Percentiles rank a stretch among this genome's conserved stretches.
Conservation (phyloP, 192 early-diverging fungal species). For the Pilobolus umbonatus region DNA sequence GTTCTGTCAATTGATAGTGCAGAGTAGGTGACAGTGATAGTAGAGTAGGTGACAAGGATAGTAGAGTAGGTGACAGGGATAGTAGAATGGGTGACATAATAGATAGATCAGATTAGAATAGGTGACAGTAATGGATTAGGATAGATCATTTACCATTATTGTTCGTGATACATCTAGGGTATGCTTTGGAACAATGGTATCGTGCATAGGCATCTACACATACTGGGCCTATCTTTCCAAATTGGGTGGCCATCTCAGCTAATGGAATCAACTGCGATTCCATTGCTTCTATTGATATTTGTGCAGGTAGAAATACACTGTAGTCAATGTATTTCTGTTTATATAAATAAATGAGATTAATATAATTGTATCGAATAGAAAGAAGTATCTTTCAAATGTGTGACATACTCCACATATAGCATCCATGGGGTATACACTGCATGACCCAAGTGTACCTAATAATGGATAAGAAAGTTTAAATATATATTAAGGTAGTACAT, state of each 20-base stretch:
- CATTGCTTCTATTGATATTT: not conserved
- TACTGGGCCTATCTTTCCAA: not conserved
- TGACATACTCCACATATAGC: slow-evolving; percentile 2
- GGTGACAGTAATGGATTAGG: no score
- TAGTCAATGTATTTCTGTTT: slow-evolving; percentile 5
- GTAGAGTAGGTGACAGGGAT: no score
- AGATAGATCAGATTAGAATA: no score
- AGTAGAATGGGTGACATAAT: no score
- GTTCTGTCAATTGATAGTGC: no score
- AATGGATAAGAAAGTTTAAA: no score
- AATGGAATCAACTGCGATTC: slow-evolving; percentile 1
- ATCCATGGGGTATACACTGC: not conserved
- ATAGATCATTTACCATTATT: not conserved
- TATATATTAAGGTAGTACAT: no score
- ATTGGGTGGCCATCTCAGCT: not conserved
- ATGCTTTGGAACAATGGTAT: slow-evolving; percentile 1
- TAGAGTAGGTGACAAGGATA: no score
- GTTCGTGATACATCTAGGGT: slow-evolving; percentile 5
- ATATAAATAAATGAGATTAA: not conserved
- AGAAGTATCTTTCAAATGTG: no score
- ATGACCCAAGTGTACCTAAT: not conserved
- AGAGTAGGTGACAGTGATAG: no score
- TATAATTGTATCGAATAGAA: not conserved
- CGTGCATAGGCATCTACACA: slow-evolving; percentile 11
- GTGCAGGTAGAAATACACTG: not conserved